Evolutionary conservation across 768 basidiomycete species (phyloP).

Genomic region (Suillus occidentalis): DNA sequence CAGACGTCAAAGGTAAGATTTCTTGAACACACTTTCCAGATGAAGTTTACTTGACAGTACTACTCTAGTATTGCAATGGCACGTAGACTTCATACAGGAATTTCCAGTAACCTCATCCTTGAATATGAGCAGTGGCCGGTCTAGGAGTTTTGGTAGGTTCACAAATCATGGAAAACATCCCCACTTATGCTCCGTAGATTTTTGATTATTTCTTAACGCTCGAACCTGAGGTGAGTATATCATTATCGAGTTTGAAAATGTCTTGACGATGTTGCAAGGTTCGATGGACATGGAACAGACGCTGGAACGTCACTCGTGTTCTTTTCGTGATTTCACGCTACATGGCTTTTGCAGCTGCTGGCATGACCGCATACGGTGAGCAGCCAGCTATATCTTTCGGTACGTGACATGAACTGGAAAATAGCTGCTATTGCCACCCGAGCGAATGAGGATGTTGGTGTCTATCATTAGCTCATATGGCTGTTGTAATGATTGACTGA

Average conservation of each 20-base stretch:
- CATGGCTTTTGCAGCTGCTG: conserved; percentile 5
- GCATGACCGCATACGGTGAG: conserved; percentile 12
- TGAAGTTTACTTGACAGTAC: background rate
- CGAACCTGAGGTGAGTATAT: background rate
- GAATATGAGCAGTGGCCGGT: background rate
- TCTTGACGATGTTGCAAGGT: background rate
- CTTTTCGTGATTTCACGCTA: conserved; percentile 9
- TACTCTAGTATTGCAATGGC: background rate
- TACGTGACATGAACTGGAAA: background rate
- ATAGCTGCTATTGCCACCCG: background rate
- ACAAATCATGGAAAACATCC: background rate
- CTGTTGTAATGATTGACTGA: background rate
- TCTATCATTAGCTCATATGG: background rate
- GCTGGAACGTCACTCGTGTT: conserved; percentile 4
- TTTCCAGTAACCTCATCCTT: background rate
- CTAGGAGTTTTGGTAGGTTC: conserved; percentile 1
- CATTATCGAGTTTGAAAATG: no score
- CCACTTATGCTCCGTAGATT: background rate
- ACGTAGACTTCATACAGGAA: background rate
- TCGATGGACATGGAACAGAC: conserved; percentile 8
- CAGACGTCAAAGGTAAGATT: conserved; percentile 3
- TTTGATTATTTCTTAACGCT: conserved; percentile 3
- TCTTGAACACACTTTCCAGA: background rate
- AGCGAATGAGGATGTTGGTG: background rate
- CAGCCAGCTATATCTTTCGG: background rate